phyloP scores from a whole-genome alignment of 2,329 filamentous ascomycete genomes.

The Penicillium sp. region DNA sequence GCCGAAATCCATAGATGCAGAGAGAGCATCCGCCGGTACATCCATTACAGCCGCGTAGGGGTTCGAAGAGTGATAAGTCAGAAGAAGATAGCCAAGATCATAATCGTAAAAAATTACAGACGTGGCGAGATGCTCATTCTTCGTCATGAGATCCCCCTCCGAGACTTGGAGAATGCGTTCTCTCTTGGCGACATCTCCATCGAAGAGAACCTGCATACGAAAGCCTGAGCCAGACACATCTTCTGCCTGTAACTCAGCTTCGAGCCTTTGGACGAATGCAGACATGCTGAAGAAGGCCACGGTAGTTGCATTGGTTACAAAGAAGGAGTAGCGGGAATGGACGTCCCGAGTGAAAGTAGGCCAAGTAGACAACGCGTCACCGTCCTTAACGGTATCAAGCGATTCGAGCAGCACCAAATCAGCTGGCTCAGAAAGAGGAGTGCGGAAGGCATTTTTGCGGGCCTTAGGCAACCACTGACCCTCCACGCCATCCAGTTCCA shows the following conservation, averaged over 20 bases:
- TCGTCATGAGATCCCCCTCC: conserved; percentile 30
- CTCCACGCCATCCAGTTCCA: conserved; percentile 65
- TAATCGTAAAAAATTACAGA: conserved; percentile 60
- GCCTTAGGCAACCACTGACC: conserved; percentile 64
- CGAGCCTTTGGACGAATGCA: conserved; percentile 61
- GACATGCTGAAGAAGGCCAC: conserved; percentile 61
- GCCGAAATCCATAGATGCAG: conserved; percentile 31
- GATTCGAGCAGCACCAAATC: conserved; percentile 52
- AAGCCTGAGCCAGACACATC: conserved; percentile 59
- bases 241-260: conserved; percentile 59
- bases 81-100: conserved; percentile 62
- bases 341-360: conserved; percentile 62
- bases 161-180: conserved; percentile 52
- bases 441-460: conserved; percentile 45
- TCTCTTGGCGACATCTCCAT: conserved; percentile 54
- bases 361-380: conserved; percentile 39
- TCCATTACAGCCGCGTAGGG: conserved; percentile 59
- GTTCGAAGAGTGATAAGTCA: conserved; percentile 53
- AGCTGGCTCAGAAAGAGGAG: conserved; percentile 46
- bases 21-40: conserved; percentile 43
- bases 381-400: conserved; percentile 43
- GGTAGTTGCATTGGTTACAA: conserved; percentile 59
- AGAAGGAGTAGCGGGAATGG: conserved; percentile 61
- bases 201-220: conserved; percentile 60
- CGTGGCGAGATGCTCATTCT: conserved; percentile 46